Percentiles rank a stretch among this genome's conserved stretches.
Evolutionary conservation across 2,329 filamentous ascomycete genomes (phyloP).

Genomic region (Penicillium hesseltinei): DNA sequence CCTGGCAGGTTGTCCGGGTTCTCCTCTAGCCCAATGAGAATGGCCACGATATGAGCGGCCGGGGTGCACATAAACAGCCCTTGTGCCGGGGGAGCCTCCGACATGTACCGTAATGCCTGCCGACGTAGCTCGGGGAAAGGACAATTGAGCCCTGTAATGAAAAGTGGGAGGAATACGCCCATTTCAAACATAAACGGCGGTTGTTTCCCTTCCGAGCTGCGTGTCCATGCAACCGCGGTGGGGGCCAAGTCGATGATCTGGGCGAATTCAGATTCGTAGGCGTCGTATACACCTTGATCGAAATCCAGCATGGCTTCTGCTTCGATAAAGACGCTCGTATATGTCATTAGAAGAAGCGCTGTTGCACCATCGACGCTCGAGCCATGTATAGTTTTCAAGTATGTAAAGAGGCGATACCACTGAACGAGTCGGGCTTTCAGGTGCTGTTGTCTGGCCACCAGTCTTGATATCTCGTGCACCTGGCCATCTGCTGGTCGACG

Average conservation of each 20-base stretch:
- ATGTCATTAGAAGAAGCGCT: constrained; percentile 17
- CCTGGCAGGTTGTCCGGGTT: background rate
- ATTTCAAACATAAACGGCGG: constrained; percentile 20
- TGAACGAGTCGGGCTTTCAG: background rate
- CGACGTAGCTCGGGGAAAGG: constrained; percentile 15
- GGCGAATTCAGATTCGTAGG: constrained; percentile 14
- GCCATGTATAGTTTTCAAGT: background rate
- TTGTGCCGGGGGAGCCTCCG: constrained; percentile 17
- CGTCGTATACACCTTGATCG: constrained; percentile 15
- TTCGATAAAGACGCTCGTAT: constrained; percentile 17
- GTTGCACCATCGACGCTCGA: background rate
- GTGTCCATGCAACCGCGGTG: constrained; percentile 10
- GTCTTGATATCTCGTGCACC: background rate
- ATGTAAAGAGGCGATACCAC: background rate
- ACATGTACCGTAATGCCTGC: constrained; percentile 11
- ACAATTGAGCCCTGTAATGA: constrained; percentile 20
- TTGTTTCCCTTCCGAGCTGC: constrained; percentile 13
- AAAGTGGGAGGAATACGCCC: constrained; percentile 21
- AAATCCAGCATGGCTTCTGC: constrained; percentile 11
- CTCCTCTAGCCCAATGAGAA: background rate
- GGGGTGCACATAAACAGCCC: constrained; percentile 18
- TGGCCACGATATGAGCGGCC: background rate
- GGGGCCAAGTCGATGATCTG: constrained; percentile 15
- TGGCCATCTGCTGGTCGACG: background rate
- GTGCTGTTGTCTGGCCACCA: background rate